Conservation (phyloP, 352 stramenopile genomes). For the Phytophthora capsici region DNA sequence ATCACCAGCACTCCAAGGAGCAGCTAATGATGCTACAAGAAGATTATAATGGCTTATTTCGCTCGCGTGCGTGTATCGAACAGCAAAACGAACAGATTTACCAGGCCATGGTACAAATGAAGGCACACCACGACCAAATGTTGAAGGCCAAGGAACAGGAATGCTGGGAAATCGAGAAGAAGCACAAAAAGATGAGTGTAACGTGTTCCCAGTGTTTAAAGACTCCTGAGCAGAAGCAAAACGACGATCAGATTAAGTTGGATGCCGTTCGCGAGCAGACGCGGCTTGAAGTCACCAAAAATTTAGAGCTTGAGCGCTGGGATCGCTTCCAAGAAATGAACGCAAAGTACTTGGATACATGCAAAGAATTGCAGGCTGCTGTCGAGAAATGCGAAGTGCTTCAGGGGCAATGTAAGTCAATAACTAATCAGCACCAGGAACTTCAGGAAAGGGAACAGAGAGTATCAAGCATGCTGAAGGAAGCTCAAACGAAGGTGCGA, state of each 20-base stretch:
- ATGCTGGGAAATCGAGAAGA: constrained; percentile 70
- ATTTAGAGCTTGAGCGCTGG: constrained; percentile 72
- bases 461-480: constrained; percentile 29
- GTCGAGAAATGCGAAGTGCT: constrained; percentile 31
- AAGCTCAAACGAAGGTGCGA: constrained; percentile 28
- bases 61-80: constrained; percentile 40
- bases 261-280: constrained; percentile 61
- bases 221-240: constrained; percentile 55
- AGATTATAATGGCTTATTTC: constrained; percentile 74
- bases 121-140: constrained; percentile 47
- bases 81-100: constrained; percentile 60
- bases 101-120: constrained; percentile 54
- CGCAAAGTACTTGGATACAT: constrained; percentile 68
- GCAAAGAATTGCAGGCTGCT: constrained; percentile 47
- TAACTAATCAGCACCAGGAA: constrained; percentile 38
- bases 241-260: constrained; percentile 46
- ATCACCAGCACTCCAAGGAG: constrained; percentile 54
- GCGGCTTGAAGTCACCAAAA: constrained; percentile 50
- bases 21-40: constrained; percentile 74
- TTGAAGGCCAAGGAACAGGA: constrained; percentile 62
- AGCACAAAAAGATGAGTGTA: constrained; percentile 50
- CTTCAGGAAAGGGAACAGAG: constrained; percentile 37
- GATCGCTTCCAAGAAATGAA: constrained; percentile 75
- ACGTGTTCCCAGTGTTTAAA: constrained; percentile 64
- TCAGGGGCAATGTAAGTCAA: constrained; percentile 42